Base-by-base conservation (phyloP, 352 stramenopile genomes). In the Pythium dissotocum region DNA sequence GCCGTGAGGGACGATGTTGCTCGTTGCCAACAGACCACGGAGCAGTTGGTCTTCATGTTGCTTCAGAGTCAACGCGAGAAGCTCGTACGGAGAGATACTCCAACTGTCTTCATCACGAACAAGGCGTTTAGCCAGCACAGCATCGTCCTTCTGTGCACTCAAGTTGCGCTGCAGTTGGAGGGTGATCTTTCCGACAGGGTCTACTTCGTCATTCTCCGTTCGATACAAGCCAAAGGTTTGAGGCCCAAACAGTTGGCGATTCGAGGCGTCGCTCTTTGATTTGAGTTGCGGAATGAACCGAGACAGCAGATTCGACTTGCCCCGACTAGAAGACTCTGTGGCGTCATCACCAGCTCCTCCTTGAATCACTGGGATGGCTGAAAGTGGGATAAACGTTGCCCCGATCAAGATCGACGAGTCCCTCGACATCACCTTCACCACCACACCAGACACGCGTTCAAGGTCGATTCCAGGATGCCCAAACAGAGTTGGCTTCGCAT, bases 101-200 rank as follows among this genome's bases (percentile, higher is more conserved):
- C 83, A 91, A 4, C 68, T 59, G 54, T 89, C 74, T 13, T 72
- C 53, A 24, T 78, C 73, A 2, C 58, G 61, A 9, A 69, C 38
- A 6, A 84, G 69, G 1, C 71, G 56, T 49, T 75, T 82, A 5
- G 76, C 73, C 4, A 84, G 65, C 0, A 91, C 79, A 18, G 58
- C 9, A 40, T 71, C 58, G 13, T 61, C 65, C 1, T 52, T 51
- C 12, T 44, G 13, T 2, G 77, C 69, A 0, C 40, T 63, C 51
- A 79, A 64, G 0, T 68, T 60, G 2, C 79, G 73, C 35, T 77
- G 58, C 0, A 89, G 51, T 4, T 61, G 51, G 7, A 91, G 61
- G 3, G 57, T 78, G 54, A 91, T 84, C 54, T 85, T 91, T 10
- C 83, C 83, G 9, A 89, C 78, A 1, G 88, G 68, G 26, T 53